These are phyloP conservation scores for Alternaria arborescens DNA, from an alignment of 2,329 filamentous ascomycete species.

Conservation along the genomic window DNA sequence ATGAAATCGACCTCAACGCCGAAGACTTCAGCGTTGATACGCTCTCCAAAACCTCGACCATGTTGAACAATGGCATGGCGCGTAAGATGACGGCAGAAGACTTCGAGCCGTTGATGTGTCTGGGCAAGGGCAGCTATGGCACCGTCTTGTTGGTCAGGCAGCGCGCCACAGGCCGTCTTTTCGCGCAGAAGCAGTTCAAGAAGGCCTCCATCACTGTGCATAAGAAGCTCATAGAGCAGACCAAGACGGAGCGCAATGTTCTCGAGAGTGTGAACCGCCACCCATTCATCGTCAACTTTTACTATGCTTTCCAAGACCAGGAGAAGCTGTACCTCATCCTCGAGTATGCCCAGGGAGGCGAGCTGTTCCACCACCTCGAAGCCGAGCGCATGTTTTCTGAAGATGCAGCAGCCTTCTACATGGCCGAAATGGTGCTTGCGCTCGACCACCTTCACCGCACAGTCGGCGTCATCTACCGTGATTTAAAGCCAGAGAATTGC, in stretches of 20 bases:
- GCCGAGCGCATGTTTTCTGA: constrained; percentile 96
- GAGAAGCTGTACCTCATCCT: constrained; percentile 98
- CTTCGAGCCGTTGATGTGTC: constrained; percentile 88
- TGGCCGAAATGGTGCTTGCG: constrained; percentile 96
- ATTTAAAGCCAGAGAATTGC: constrained; percentile 98
- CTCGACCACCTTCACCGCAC: constrained; percentile 92
- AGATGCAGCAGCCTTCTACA: constrained; percentile 91
- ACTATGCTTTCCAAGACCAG: constrained; percentile 97
- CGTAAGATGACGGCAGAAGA: constrained; percentile 92
- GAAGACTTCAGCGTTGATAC: constrained; percentile 79
- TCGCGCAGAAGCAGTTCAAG: constrained; percentile 98
- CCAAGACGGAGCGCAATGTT: constrained; percentile 94
- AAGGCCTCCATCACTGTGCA: constrained; percentile 95
- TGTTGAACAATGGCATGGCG: constrained; percentile 58
- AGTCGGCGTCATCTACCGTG: constrained; percentile 93
- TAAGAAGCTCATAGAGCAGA: constrained; percentile 95
- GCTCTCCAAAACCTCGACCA: constrained; percentile 47
- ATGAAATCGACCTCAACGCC: constrained; percentile 84
- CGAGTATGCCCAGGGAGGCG: constrained; percentile 96
- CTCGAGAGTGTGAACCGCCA: constrained; percentile 96
- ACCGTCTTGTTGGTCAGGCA: constrained; percentile 95
- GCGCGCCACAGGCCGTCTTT: constrained; percentile 83
- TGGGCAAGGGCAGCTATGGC: constrained; percentile 95
- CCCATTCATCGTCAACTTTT: constrained; percentile 97
- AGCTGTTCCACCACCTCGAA: constrained; percentile 93